Conservation (phyloP, 495 filamentous ascomycete species). For the Hypoxylon fragiforme region DNA sequence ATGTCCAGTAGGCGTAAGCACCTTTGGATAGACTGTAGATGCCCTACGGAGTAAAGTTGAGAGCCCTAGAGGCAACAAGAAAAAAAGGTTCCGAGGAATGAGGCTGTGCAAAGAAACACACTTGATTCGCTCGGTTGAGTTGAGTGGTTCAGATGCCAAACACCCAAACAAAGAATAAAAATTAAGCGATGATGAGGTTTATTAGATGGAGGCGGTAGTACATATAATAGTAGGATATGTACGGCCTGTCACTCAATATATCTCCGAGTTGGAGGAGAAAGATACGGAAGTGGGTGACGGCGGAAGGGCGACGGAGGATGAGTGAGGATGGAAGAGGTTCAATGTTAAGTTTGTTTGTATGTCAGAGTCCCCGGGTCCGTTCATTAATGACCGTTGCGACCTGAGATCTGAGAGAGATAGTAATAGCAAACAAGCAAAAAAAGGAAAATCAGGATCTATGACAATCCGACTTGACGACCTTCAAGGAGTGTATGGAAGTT, state of each 20-base stretch:
- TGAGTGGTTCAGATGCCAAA: constrained; percentile 3
- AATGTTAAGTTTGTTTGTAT: not conserved
- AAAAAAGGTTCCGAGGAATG: not conserved
- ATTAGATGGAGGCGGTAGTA: not conserved
- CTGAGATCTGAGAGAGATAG: not conserved
- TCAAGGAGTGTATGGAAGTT: constrained; percentile 29
- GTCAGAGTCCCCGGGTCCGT: not conserved
- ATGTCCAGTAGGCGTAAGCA: constrained; percentile 7
- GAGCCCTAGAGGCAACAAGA: too few species aligned
- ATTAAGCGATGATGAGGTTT: not conserved
- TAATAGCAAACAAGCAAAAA: constrained; percentile 14
- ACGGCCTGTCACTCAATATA: not conserved
- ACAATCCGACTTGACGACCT: constrained; percentile 9
- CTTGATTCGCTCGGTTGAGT: not conserved
- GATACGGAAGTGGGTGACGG: not conserved
- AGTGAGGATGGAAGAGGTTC: not conserved
- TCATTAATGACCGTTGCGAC: too few species aligned
- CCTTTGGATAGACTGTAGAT: not conserved
- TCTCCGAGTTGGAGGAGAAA: not conserved
- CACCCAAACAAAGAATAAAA: not conserved
- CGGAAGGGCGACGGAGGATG: not conserved
- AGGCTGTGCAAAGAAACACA: constrained; percentile 14
- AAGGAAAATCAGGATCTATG: constrained; percentile 10
- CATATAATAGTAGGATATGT: too few species aligned
- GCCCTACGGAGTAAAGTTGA: constrained; percentile 4